Evolutionary conservation across 192 early-diverging fungal species (phyloP).

Genomic region (Coemansia sp.): DNA sequence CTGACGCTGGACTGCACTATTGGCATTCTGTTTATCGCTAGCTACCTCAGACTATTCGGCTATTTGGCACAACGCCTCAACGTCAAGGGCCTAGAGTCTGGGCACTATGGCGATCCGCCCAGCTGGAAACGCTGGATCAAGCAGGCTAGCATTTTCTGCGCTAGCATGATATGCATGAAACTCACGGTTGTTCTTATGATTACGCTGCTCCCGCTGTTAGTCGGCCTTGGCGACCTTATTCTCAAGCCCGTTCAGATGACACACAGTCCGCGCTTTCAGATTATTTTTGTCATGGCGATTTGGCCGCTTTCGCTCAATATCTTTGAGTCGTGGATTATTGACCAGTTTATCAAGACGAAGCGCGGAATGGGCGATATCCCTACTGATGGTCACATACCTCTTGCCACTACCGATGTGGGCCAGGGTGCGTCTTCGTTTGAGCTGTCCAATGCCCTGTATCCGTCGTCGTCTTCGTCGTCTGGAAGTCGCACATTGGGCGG

Average conservation of each 20-base stretch:
- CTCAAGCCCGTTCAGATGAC: conserved; percentile 45
- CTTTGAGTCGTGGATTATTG: conserved; percentile 55
- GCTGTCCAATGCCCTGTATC: conserved; percentile 16
- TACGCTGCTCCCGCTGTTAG: conserved; percentile 30
- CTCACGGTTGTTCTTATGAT: conserved; percentile 45
- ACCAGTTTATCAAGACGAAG: conserved; percentile 54
- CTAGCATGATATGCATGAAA: conserved; percentile 55
- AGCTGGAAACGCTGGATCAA: conserved; percentile 45
- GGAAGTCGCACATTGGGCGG: conserved; percentile 33
- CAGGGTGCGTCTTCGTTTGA: conserved; percentile 21
- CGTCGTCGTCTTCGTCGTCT: conserved; percentile 13
- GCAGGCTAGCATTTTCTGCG: conserved; percentile 42
- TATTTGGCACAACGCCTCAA: conserved; percentile 17
- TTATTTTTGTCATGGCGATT: conserved; percentile 56
- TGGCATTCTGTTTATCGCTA: conserved; percentile 40
- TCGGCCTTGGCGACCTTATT: conserved; percentile 43
- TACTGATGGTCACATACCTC: conserved; percentile 32
- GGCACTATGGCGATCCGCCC: conserved; percentile 53
- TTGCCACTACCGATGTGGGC: conserved; percentile 15
- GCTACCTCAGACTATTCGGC: conserved; percentile 38
- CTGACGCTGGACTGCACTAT: conserved; percentile 54
- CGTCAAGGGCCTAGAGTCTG: conserved; percentile 44
- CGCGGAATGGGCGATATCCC: background rate
- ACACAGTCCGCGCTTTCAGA: conserved; percentile 47
- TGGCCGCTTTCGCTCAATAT: conserved; percentile 55